Conservation (phyloP, 2,329 filamentous ascomycete genomes). For the Teratosphaeria epicoccoides region DNA sequence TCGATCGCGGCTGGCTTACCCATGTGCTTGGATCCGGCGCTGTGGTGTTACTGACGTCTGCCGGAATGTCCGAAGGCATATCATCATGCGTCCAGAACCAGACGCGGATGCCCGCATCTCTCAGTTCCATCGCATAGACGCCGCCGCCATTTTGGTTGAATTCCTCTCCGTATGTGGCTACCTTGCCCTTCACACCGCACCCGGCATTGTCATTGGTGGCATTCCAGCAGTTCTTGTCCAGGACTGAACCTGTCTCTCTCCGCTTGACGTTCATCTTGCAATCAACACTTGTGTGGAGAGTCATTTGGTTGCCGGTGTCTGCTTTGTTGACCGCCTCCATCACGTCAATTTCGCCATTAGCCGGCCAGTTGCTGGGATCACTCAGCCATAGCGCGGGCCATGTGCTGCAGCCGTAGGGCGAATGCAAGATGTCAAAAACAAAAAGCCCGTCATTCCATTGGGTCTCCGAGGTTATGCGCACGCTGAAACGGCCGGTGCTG, state of each 20-base stretch:
- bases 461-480: conserved; percentile 27
- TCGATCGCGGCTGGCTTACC: conserved; percentile 16
- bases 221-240: conserved; percentile 18
- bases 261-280: conserved; percentile 24
- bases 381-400: conserved; percentile 31
- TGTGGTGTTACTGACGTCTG: conserved; percentile 18
- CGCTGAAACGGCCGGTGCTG: conserved; percentile 22
- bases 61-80: conserved; percentile 31
- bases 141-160: conserved; percentile 25
- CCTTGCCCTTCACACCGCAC: conserved; percentile 18
- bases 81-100: conserved; percentile 25
- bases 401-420: conserved; percentile 27
- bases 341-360: conserved; percentile 24
- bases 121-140: conserved; percentile 25
- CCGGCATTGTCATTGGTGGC: conserved; percentile 20
- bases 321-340: conserved; percentile 26
- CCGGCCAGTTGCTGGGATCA: conserved; percentile 34
- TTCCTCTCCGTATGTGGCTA: conserved; percentile 20
- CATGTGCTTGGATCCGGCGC: conserved; percentile 51
- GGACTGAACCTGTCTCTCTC: conserved; percentile 21
- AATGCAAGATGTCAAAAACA: conserved; percentile 27
- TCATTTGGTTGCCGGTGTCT: conserved; percentile 8
- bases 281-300: conserved; percentile 21
- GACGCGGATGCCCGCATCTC: conserved; percentile 19
- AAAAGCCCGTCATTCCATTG: conserved; percentile 28